Conservation (phyloP, 768 basidiomycete genomes). For the Paxillus ammoniavirescens region DNA sequence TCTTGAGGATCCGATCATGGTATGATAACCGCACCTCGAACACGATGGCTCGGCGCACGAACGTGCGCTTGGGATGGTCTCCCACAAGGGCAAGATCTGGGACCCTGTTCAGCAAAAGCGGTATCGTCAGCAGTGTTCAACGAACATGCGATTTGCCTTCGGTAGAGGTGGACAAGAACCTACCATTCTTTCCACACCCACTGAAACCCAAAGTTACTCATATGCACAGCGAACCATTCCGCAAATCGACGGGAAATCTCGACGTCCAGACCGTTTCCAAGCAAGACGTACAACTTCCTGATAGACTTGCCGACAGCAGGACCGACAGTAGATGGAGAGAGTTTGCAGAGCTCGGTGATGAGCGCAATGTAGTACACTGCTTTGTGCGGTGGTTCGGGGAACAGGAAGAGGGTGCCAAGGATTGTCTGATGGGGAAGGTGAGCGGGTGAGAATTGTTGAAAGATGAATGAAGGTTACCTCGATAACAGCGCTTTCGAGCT, state of each 20-base stretch:
- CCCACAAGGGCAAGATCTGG: constrained; percentile 72
- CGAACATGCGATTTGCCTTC: background rate
- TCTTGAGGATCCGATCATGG: constrained; percentile 87
- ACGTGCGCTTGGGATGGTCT: constrained; percentile 84
- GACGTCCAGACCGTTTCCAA: constrained; percentile 87
- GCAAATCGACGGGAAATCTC: constrained; percentile 80
- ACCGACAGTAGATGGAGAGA: constrained; percentile 89
- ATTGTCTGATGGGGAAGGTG: constrained; percentile 49
- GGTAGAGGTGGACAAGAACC: constrained; percentile 15
- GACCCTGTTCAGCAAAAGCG: constrained; percentile 53
- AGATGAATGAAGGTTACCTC: constrained; percentile 51
- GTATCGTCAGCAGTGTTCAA: background rate
- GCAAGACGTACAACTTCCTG: constrained; percentile 72
- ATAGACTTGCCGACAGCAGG: constrained; percentile 97
- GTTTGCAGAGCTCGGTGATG: constrained; percentile 91
- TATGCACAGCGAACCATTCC: constrained; percentile 94
- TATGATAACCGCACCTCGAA: constrained; percentile 91
- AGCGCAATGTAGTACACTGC: constrained; percentile 84
- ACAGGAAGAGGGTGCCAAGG: constrained; percentile 67
- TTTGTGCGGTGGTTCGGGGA: constrained; percentile 77
- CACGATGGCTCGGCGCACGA: constrained; percentile 84
- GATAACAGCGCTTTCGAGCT: constrained; percentile 84
- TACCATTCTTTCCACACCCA: constrained; percentile 99
- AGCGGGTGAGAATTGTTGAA: background rate
- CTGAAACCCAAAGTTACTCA: constrained; percentile 96